These are phyloP conservation scores for Oryza meyeriana DNA, from an alignment of 176 grass and related monocot species.

Conservation along the genomic window DNA sequence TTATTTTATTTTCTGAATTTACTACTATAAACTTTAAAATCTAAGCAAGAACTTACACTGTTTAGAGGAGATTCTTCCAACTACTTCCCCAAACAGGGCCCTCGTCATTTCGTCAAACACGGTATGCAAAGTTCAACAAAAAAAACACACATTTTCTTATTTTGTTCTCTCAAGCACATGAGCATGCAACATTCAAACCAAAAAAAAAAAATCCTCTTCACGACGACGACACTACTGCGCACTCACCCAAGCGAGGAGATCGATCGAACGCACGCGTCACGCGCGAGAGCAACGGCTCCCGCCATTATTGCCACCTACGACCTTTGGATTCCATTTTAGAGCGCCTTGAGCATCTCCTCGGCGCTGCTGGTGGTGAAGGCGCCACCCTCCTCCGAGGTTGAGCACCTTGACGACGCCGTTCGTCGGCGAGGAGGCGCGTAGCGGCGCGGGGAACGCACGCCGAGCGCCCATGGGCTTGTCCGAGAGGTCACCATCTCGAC, in stretches of 20 bases:
- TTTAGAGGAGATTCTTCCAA: no score
- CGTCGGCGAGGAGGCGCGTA: conserved; percentile 52
- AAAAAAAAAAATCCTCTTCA: neutral
- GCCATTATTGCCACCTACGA: neutral
- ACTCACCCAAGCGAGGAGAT: no score
- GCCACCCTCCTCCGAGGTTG: conserved; percentile 38
- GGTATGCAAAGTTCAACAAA: neutral
- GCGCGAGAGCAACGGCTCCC: neutral
- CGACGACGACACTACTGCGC: neutral
- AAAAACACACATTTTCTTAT: neutral
- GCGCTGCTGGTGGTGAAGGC: conserved; percentile 40
- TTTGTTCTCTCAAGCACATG: neutral
- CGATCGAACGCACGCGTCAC: no score
- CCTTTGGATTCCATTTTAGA: conserved; percentile 6
- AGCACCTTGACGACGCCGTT: conserved; percentile 43
- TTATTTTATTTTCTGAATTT: no score
- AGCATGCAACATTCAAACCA: neutral
- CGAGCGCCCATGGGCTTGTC: conserved; percentile 74
- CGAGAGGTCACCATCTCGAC: conserved; percentile 71
- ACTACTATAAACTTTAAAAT: no score
- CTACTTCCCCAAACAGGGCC: no score
- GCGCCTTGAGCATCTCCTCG: conserved; percentile 76
- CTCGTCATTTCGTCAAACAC: neutral
- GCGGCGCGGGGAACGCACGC: conserved; percentile 58
- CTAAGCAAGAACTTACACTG: no score